A percentile compares a stretch with the other conserved stretches of the same genome.
These are phyloP conservation scores for Cladophialophora carrionii DNA, from an alignment of 2,329 filamentous ascomycete species.

Conservation along the genomic window DNA sequence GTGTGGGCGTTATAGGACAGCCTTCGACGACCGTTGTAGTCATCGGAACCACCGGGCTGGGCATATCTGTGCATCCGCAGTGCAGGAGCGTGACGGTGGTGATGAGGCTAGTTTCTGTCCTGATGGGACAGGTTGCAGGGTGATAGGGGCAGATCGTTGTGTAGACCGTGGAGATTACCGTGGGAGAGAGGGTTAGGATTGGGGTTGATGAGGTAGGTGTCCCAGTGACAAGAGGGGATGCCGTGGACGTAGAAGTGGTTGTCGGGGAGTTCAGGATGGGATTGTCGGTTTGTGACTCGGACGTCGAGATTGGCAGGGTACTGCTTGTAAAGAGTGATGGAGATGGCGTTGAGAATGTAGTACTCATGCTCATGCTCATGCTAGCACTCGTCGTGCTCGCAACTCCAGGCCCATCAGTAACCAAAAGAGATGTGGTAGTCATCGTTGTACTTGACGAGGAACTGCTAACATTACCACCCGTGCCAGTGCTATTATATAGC, in stretches of 20 bases:
- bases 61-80: constrained; percentile 33
- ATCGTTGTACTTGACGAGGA: constrained; percentile 10
- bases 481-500: constrained; percentile 32
- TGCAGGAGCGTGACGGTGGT: constrained; percentile 33
- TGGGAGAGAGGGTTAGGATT: constrained; percentile 18
- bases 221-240: background rate
- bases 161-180: constrained; percentile 33
- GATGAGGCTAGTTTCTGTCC: constrained; percentile 22
- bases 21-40: constrained; percentile 26
- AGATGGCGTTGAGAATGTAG: background rate
- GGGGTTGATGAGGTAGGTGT: background rate
- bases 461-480: background rate
- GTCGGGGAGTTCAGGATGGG: background rate
- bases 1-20: background rate
- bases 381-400: constrained; percentile 7
- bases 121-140: constrained; percentile 16
- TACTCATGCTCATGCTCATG: background rate
- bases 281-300: background rate
- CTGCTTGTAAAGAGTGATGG: constrained; percentile 1
- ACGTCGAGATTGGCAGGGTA: background rate
- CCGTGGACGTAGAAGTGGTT: background rate
- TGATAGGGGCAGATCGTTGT: constrained; percentile 28
- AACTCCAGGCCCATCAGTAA: background rate
- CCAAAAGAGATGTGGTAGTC: background rate
- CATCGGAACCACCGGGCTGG: constrained; percentile 30